Evolutionary conservation across 768 basidiomycete species (phyloP).

Genomic region (Ramaria rubella): DNA sequence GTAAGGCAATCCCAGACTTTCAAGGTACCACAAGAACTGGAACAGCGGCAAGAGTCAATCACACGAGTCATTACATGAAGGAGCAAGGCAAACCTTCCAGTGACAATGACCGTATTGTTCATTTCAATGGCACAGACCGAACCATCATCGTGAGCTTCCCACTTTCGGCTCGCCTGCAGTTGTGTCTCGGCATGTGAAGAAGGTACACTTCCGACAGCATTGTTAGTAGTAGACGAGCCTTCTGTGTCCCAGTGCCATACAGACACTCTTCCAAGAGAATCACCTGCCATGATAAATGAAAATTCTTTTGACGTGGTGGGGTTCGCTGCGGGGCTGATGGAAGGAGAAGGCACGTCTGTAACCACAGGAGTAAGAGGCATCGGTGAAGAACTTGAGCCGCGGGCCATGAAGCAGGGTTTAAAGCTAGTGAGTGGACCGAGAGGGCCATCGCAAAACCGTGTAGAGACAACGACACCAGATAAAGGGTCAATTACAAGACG

Average conservation of each 20-base stretch:
- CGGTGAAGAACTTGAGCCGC: not conserved
- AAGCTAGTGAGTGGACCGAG: conserved; percentile 47
- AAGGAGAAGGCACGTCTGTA: not conserved
- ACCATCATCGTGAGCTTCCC: conserved; percentile 61
- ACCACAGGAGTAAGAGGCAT: not conserved
- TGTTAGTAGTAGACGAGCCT: not conserved
- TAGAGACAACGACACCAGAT: conserved; percentile 25
- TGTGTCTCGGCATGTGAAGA: not conserved
- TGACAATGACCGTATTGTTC: conserved; percentile 52
- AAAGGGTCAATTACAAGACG: conserved; percentile 36
- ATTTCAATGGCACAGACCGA: conserved; percentile 58
- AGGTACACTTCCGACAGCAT: not conserved
- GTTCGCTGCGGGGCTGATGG: not conserved
- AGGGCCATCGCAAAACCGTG: conserved; percentile 45
- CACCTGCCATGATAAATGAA: conserved; percentile 57
- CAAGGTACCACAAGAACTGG: conserved; percentile 50
- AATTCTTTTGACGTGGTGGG: conserved; percentile 26
- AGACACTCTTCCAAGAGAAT: conserved; percentile 56
- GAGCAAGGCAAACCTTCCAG: conserved; percentile 34
- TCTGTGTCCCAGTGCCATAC: conserved; percentile 46
- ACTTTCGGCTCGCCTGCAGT: conserved; percentile 28
- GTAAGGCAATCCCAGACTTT: conserved; percentile 63
- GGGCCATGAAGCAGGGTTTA: conserved; percentile 37
- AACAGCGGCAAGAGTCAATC: not conserved
- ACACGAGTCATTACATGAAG: not conserved